Conservation (phyloP, 1,139 yeast species). For the Geotrichum carabidarum region DNA sequence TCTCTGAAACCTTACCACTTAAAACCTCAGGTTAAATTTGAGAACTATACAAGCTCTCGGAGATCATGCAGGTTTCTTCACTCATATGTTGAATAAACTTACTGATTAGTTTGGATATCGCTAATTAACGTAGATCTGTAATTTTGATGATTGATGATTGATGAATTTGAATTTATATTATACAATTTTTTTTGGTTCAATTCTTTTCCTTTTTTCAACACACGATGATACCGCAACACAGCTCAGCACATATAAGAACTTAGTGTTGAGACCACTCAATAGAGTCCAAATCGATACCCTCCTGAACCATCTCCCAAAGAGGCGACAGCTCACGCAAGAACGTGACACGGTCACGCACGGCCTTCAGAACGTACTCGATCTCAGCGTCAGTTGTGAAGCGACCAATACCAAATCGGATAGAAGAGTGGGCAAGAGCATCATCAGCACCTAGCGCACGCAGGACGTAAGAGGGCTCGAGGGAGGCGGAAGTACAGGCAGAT, state of each 20-base stretch:
- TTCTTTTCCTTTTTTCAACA: neutral
- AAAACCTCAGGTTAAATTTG: no score
- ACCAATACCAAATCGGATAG: constrained; percentile 95
- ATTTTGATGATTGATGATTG: no score
- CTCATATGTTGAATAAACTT: neutral
- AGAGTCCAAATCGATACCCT: constrained; percentile 68
- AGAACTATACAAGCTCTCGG: no score
- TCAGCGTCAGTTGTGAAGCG: constrained; percentile 93
- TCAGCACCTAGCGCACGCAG: constrained; percentile 96
- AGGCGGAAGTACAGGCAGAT: constrained; percentile 98
- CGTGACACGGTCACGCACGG: constrained; percentile 82
- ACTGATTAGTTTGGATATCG: no score
- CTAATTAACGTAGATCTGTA: no score
- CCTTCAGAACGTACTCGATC: constrained; percentile 82
- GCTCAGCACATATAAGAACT: constrained; percentile 3
- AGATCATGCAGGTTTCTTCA: neutral
- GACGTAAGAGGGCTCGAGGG: constrained; percentile 95
- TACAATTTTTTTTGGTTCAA: neutral
- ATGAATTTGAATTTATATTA: neutral
- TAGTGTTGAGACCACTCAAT: constrained; percentile 98
- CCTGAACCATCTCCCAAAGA: constrained; percentile 61
- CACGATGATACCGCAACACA: no score
- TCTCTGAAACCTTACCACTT: no score
- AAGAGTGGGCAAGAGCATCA: constrained; percentile 96
- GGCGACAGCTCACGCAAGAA: constrained; percentile 91